phyloP scores from a whole-genome alignment of 352 stramenopile species.

The Globisporangium radiosum region DNA sequence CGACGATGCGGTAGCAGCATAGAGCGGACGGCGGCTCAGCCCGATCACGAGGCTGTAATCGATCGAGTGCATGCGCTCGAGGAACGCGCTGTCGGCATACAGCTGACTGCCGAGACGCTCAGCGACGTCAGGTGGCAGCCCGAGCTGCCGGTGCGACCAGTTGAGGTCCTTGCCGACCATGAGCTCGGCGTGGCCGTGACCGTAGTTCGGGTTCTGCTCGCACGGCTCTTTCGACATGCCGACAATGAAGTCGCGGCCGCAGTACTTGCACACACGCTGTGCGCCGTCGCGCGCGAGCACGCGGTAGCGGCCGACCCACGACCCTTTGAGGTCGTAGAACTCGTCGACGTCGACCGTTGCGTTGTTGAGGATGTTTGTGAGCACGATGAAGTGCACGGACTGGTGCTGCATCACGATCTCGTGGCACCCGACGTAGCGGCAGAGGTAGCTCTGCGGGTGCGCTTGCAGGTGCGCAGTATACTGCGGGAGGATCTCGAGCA shows the following conservation, averaged over 20 bases:
- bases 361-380: slow-evolving; percentile 88
- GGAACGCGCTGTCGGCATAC: slow-evolving; percentile 88
- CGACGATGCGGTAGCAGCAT: slow-evolving; percentile 9
- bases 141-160: slow-evolving; percentile 75
- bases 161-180: slow-evolving; percentile 85
- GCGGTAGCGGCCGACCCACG: slow-evolving; percentile 83
- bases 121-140: slow-evolving; percentile 58
- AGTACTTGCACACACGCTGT: slow-evolving; percentile 84
- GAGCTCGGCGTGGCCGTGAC: slow-evolving; percentile 68
- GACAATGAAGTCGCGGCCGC: slow-evolving; percentile 80
- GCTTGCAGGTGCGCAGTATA: slow-evolving; percentile 77
- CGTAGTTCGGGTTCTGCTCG: slow-evolving; percentile 49
- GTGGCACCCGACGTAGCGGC: slow-evolving; percentile 85
- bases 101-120: slow-evolving; percentile 81
- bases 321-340: slow-evolving; percentile 87
- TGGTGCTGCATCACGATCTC: slow-evolving; percentile 84
- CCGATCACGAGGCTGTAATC: slow-evolving; percentile 96
- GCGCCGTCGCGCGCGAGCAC: slow-evolving; percentile 54
- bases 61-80: slow-evolving; percentile 95
- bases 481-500: slow-evolving; percentile 84
- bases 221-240: slow-evolving; percentile 80
- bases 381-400: slow-evolving; percentile 82
- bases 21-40: slow-evolving; percentile 56
- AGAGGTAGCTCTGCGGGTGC: slow-evolving; percentile 85
- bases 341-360: slow-evolving; percentile 80